Conservation (phyloP, 2,329 filamentous ascomycete genomes). For the Calonectria pseudoreteaudii region DNA sequence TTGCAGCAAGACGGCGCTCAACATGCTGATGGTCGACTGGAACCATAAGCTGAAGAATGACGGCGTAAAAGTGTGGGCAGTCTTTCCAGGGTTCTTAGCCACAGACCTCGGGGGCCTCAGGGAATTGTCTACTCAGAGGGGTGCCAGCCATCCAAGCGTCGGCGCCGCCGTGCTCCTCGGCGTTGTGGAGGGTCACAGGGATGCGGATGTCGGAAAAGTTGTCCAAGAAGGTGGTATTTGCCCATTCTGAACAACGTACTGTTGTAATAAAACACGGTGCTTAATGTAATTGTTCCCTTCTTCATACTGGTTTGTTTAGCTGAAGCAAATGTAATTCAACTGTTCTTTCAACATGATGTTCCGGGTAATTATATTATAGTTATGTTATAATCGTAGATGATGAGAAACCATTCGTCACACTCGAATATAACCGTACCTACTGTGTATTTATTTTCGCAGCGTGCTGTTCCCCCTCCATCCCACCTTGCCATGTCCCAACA, state of each 20-base stretch:
- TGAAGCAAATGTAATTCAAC: too few relatives aligned
- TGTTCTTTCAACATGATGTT: too few relatives aligned
- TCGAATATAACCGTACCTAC: too few relatives aligned
- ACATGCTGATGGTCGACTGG: slow-evolving; percentile 4
- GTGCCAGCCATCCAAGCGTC: not conserved
- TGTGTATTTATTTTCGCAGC: too few relatives aligned
- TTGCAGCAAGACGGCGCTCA: not conserved
- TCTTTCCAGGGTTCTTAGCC: not conserved
- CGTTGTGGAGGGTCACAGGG: not conserved
- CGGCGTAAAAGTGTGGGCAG: not conserved
- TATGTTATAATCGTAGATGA: too few relatives aligned
- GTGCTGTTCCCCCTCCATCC: too few relatives aligned
- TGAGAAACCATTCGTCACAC: too few relatives aligned
- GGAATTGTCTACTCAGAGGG: not conserved
- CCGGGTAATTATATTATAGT: too few relatives aligned
- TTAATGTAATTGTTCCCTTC: too few relatives aligned
- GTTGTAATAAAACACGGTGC: not conserved
- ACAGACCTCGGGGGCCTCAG: not conserved
- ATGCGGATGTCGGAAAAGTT: not conserved
- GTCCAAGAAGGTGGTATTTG: not conserved
- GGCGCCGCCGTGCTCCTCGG: not conserved
- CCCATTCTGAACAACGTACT: not conserved
- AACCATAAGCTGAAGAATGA: slow-evolving; percentile 1
- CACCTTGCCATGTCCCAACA: too few relatives aligned
- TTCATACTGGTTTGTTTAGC: too few relatives aligned